phyloP scores from a whole-genome alignment of 2,329 filamentous ascomycete species.

The Lasiodiplodia gonubiensis region DNA sequence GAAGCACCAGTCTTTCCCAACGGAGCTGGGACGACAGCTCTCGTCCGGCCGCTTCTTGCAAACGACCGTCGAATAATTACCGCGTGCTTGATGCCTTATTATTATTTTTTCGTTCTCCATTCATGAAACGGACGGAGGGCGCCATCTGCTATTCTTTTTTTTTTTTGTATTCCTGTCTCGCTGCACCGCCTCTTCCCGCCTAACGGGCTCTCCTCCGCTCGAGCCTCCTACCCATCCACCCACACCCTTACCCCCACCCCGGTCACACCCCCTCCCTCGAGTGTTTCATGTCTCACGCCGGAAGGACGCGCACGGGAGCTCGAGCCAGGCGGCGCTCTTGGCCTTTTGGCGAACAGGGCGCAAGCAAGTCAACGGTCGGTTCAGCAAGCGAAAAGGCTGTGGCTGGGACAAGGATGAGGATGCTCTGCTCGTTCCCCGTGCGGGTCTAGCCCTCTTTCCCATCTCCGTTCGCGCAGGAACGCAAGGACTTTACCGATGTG shows the following conservation, averaged over 20 bases:
- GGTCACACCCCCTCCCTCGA: background rate
- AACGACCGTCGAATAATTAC: no score
- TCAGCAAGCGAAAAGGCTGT: background rate
- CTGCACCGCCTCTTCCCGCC: background rate
- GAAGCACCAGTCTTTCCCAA: no score
- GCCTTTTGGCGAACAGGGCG: background rate
- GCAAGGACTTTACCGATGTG: background rate
- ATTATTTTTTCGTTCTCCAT: no score
- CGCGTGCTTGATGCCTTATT: no score
- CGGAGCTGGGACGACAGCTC: no score
- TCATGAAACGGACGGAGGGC: no score
- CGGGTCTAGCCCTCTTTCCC: background rate
- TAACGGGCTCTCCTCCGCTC: background rate
- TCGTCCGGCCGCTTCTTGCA: no score
- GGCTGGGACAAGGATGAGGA: background rate
- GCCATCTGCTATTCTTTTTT: no score
- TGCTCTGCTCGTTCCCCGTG: background rate
- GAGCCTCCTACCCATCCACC: background rate
- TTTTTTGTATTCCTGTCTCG: no score
- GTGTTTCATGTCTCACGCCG: background rate
- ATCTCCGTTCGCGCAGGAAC: background rate
- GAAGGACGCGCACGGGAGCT: background rate
- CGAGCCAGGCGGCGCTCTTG: background rate
- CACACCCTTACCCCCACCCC: no score
- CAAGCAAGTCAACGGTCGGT: background rate